Evolutionary conservation across 1,284 basidiomycete genomes (phyloP).

Genomic region (Vanrija sp.): DNA sequence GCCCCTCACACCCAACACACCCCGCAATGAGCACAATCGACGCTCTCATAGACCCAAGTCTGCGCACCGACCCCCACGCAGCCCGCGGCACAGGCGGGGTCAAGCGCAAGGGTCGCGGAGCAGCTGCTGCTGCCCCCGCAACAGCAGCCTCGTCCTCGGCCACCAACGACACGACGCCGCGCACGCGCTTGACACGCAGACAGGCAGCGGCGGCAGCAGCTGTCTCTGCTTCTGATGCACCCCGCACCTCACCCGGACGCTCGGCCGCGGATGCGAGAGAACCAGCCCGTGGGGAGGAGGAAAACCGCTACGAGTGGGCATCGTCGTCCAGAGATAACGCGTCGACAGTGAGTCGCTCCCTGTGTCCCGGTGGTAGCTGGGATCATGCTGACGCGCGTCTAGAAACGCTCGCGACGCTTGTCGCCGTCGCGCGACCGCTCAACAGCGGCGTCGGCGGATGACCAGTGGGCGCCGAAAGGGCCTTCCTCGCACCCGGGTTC

Average conservation of each 20-base stretch:
- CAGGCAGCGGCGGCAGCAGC: neutral
- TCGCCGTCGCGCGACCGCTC: constrained; percentile 1
- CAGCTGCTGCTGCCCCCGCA: neutral
- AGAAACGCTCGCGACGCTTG: constrained; percentile 16
- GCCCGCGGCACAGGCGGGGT: neutral
- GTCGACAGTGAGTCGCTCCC: neutral
- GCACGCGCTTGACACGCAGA: neutral
- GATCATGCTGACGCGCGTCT: neutral
- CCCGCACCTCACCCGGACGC: neutral
- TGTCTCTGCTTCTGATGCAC: neutral
- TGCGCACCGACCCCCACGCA: constrained; percentile 6
- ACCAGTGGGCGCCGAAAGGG: too few relatives aligned
- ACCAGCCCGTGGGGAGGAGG: constrained; percentile 34
- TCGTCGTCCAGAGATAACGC: neutral
- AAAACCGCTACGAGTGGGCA: constrained; percentile 28
- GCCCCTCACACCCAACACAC: neutral
- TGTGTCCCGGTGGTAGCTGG: neutral
- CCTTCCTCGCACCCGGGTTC: constrained; percentile 4
- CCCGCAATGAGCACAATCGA: constrained; percentile 3
- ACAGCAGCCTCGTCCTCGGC: too few relatives aligned
- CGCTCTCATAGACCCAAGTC: constrained; percentile 11
- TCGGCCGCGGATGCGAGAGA: constrained; percentile 8
- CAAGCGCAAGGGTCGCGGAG: constrained; percentile 9
- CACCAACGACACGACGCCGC: neutral
- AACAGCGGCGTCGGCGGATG: neutral